Conservation (phyloP, 371 early-diverging fungal genomes). For the Lichtheimia corymbifera region DNA sequence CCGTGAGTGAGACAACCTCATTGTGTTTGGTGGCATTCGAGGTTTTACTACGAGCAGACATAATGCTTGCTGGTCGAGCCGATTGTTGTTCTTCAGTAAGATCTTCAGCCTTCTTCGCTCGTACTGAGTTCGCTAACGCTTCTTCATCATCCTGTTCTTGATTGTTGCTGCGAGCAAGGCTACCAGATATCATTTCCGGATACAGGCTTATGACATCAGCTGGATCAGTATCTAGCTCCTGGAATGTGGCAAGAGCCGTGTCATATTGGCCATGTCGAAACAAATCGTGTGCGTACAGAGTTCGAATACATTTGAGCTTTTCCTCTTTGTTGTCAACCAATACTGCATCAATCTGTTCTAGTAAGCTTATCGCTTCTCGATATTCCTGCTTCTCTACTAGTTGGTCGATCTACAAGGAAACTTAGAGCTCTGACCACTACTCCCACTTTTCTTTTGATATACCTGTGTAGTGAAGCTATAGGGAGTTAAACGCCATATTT, state of each 20-base stretch:
- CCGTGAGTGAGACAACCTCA: constrained; percentile 33
- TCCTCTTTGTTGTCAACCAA: constrained; percentile 77
- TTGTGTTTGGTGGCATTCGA: constrained; percentile 24
- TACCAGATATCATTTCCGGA: constrained; percentile 70
- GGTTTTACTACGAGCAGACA: constrained; percentile 33
- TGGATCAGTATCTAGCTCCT: constrained; percentile 81
- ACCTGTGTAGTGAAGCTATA: constrained; percentile 89
- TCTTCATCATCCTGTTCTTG: constrained; percentile 17
- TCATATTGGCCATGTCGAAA: constrained; percentile 79
- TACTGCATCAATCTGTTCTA: constrained; percentile 86
- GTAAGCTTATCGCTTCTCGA: constrained; percentile 84
- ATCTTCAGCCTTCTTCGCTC: constrained; percentile 13
- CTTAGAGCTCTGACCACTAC: too few species aligned
- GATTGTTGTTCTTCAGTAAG: constrained; percentile 14
- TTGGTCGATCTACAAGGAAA: constrained; percentile 63
- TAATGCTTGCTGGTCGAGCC: constrained; percentile 31
- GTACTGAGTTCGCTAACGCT: constrained; percentile 6
- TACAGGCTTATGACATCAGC: constrained; percentile 83
- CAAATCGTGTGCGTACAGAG: constrained; percentile 83
- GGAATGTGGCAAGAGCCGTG: constrained; percentile 74
- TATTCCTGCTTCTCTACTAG: constrained; percentile 76
- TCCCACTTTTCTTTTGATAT: constrained; percentile 1
- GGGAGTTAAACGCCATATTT: constrained; percentile 86
- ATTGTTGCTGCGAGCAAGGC: constrained; percentile 14
- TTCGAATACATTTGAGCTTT: constrained; percentile 67